Evolutionary conservation across 202 grass and related monocot species (phyloP), one percentile per base, ranked within the genome.

Genomic region (Cymbopogon flexuosus): DNA sequence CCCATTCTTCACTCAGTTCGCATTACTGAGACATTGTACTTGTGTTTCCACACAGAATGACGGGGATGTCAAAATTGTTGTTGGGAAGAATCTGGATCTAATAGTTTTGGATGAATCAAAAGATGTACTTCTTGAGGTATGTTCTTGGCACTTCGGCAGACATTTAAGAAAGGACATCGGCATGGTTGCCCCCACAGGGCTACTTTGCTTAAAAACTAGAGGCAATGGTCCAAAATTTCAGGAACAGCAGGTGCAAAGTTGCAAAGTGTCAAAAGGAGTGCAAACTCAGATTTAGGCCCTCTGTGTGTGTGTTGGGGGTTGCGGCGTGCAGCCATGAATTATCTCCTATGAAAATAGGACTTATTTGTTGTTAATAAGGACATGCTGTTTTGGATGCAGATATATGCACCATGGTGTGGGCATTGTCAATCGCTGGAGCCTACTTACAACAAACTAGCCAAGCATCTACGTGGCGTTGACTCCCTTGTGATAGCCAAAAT

Each of bases 71-170:
- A 98, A 93, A 94, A 88, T 94, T 86, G 82, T 98, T 69, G 95
- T 98, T 31, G 95, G 95, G 30, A 98, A 94, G 19, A 93, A 88
- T 73, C 84, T 98, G 33, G 95, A 98, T 81, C 84, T 87, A 58
- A 89, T 95, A 77, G 95, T 98, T 77, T 78, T 98, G 79, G 95
- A 98, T 84, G 95, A 98, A 82, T 93, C 95, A 18, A 98, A 98
- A 58, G 92, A 98, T 93, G 90, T 91, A 70, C 92, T 98, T 88
- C 85, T 98, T 35, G 92, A 94, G 95, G 95, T 93, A 75, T 58
- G 78, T 66, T 63, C n/a, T 81, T 81, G 8, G 10, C 3, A 77
- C 47, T 15, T 84, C 78, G 8, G 13, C 3, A 77, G 31, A 76
- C 80, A 47, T 36, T 60, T 84, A 36, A 78, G 30, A 75, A 60